Percentiles rank a stretch among this genome's conserved stretches.
phyloP scores from a whole-genome alignment of 345 rosid species.

The Dipteronia dyeriana region DNA sequence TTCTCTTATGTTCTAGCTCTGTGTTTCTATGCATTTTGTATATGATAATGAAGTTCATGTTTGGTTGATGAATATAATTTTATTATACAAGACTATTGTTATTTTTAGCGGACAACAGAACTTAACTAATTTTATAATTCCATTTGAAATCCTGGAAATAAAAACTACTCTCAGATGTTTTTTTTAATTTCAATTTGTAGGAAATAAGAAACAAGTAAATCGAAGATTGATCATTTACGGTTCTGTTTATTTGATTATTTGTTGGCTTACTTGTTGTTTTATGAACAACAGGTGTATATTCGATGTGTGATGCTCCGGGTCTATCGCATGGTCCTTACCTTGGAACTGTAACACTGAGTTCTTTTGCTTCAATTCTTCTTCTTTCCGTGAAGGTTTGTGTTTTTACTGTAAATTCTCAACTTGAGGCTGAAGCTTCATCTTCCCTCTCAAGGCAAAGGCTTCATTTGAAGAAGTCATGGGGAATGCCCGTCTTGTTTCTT shows the following conservation, averaged over 20 bases:
- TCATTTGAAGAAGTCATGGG: slow-evolving; percentile 94
- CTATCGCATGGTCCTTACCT: slow-evolving; percentile 88
- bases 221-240: not conserved
- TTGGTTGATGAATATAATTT: not conserved
- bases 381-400: slow-evolving; percentile 85
- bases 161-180: no score
- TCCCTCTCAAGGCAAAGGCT: slow-evolving; percentile 71
- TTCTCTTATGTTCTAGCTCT: no score
- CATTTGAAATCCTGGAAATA: not conserved
- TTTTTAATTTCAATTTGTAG: not conserved
- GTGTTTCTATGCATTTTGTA: no score
- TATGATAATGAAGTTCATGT: not conserved
- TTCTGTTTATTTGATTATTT: slow-evolving; percentile 3
- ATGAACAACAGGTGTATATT: slow-evolving; percentile 69
- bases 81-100: not conserved
- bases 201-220: not conserved
- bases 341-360: slow-evolving; percentile 80
- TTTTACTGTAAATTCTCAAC: slow-evolving; percentile 75
- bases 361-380: slow-evolving; percentile 63
- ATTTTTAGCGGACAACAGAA: not conserved
- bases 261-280: not conserved
- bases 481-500: slow-evolving; percentile 95
- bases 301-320: slow-evolving; percentile 71
- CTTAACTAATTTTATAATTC: no score
- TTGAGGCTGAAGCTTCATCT: slow-evolving; percentile 60